Base-by-base conservation (phyloP, 179 eudicot species). In the Monotropa hypopitys region DNA sequence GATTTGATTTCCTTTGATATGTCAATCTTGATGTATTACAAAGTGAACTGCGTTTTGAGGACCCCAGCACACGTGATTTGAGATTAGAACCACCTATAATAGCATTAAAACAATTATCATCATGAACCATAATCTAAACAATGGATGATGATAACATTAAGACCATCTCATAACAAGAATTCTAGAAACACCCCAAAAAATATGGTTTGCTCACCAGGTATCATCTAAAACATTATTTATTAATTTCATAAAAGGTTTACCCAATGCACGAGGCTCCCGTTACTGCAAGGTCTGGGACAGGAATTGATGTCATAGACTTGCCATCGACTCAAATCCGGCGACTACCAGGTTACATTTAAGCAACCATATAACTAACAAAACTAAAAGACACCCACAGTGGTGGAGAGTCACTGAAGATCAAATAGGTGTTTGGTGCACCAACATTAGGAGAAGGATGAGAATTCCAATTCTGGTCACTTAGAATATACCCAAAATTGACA, bases 81-180 rank as follows among this genome's bases (percentile, higher is more conserved):
- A 80, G 79, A 75, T 72, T 79, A 62, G 78, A 61, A 51, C 88
- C 89, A 80, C 89, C 94, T 90, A 80, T 23, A 73, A 53, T n/a
- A 42, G 50, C 70, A 80, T 51, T 45, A 51, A 50, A 66, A 59
- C 6, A 30, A 66, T 38, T 56, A 35, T 0, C 6, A 80, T 20
- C 21, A n/a, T 4, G 11, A 57, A 32, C 18, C 0, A 12, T 40
- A 15, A 42, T 42, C 20, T 30, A 28, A 23, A 26, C 42, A 30
- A 20, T 26, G 32, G 10, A 72, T 13, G 9, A 56, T 10, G 28
- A 33, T 3, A 57, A 46, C 50, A 26, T n/a, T 7, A 28, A 26
- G 20, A 72, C 47, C 15, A 0, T 63, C 62, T 51, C 4, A 46
- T 18, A 33, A 50, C 40, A 73, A 51, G 43, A 40, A 5, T 54